Evolutionary conservation across 2,329 filamentous ascomycete genomes (phyloP), one percentile per base, ranked within the genome.

Genomic region (Botrytis paeoniae): DNA sequence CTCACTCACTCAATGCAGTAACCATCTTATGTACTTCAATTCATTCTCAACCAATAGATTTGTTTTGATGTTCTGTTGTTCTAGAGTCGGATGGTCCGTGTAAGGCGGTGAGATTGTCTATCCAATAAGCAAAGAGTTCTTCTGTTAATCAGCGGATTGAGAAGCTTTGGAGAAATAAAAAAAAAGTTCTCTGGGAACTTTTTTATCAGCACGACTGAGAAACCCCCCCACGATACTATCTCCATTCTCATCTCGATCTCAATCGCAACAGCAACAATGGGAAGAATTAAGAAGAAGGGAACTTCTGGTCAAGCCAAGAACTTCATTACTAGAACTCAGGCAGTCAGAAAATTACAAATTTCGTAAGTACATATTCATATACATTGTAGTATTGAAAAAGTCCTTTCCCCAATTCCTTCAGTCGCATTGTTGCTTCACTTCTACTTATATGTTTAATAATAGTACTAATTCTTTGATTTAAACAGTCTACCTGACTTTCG

Each of bases 281-380:
- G 85, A 72, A 91, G 90, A 80, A 91, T 95, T 79, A 97, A 96
- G 90, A 97, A 93, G 88, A 98, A 95, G 86, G 95, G 90, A 89
- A 83, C 77, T 82, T 88, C 95, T 82, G 96, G 96, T 83, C 92
- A 94, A 83, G 94, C 95, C 85, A 97, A 96, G 86, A 99, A 99
- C 88, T 99, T 95, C 86, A 94, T 99, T 79, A 99, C 96, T 73
- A 89, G 96, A 83, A 98, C 95, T 60, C 94, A 98, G 86, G 96
- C 96, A 63, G 94, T 99, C 80, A 94, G 95, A 83, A 99, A 98
- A 86, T 91, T 99, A 76, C 96, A 99, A 85, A 93, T 99, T 25
- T 66, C 70, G 70, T 71, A 71, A 71, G 70, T 71, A 57, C 14
- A 54, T 29, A 57, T 57, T 57, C 57, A 59, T 29, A 59, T 57